Percentiles rank a stretch among this genome's conserved stretches.
These are phyloP conservation scores for Triglochin maritima DNA, from an alignment of 106 monocot genomes.

Conservation along the genomic window DNA sequence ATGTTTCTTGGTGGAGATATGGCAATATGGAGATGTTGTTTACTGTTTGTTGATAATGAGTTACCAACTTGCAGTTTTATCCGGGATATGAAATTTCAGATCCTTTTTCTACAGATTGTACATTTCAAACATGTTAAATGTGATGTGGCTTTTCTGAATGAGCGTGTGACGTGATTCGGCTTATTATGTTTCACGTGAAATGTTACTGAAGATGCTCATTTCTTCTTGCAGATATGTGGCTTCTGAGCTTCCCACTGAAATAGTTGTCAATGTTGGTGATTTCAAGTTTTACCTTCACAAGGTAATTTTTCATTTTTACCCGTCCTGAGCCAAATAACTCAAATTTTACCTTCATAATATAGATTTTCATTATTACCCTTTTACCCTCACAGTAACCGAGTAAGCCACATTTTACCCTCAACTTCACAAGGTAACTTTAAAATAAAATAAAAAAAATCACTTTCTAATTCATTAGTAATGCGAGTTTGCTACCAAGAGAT, in stretches of 20 bases:
- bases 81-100: not conserved
- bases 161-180: not conserved
- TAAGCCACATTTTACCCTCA: too few relatives aligned
- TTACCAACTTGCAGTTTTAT: not conserved
- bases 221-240: slow-evolving; percentile 44
- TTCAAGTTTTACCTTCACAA: slow-evolving; percentile 69
- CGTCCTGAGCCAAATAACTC: not conserved
- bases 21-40: too few relatives aligned
- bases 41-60: not conserved
- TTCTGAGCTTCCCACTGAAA: slow-evolving; percentile 59
- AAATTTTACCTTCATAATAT: not conserved
- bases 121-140: not conserved
- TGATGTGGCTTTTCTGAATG: not conserved
- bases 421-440: too few relatives aligned
- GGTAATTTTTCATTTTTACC: slow-evolving; percentile 16
- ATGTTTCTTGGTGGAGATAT: not conserved
- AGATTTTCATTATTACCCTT: not conserved
- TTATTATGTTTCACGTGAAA: not conserved
- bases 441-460: too few relatives aligned
- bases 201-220: not conserved
- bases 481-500: too few relatives aligned
- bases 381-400: not conserved
- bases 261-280: slow-evolving; percentile 41
- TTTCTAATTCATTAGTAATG: too few relatives aligned
- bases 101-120: not conserved